A percentile compares a stretch with the other conserved stretches of the same genome.
Conservation (phyloP, 352 stramenopile species). For the Phytophthora crassamura region DNA sequence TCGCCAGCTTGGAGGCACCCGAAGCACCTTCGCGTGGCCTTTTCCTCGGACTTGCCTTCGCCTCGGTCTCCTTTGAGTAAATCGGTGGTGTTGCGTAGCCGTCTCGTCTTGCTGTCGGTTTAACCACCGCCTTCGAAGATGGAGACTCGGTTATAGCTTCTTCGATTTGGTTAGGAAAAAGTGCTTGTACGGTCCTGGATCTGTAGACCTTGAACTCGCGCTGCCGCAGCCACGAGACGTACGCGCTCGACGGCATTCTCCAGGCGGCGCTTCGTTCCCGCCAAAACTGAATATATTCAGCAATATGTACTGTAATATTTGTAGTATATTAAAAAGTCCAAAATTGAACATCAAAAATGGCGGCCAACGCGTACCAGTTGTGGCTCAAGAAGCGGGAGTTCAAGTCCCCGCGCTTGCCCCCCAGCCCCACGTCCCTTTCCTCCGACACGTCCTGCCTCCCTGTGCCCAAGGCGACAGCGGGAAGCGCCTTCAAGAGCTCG, state of each 20-base stretch:
- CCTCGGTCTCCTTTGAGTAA: background rate
- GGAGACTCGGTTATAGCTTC: too few species aligned
- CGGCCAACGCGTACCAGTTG: conserved; percentile 42
- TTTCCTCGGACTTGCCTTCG: background rate
- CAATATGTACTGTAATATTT: background rate
- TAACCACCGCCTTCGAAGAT: too few species aligned
- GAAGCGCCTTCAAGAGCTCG: background rate
- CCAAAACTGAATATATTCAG: background rate
- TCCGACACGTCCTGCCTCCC: background rate
- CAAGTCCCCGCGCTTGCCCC: conserved; percentile 22
- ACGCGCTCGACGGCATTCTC: conserved; percentile 8
- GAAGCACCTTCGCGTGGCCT: background rate
- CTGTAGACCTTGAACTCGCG: conserved; percentile 13
- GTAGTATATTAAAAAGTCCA: background rate
- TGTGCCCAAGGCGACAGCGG: background rate
- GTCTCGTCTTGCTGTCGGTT: background rate
- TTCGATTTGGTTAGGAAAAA: too few species aligned
- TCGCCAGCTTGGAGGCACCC: background rate
- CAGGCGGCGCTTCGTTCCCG: background rate
- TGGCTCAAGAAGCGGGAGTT: conserved; percentile 53
- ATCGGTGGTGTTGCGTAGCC: background rate
- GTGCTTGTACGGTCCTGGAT: background rate
- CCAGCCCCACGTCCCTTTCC: background rate
- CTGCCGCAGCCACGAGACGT: conserved; percentile 11
- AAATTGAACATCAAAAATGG: conserved; percentile 13